Percentiles rank a stretch among this genome's conserved stretches.
These are phyloP conservation scores for Casuarina cunninghamiana DNA, from an alignment of 306 rosid species.

Conservation along the genomic window DNA sequence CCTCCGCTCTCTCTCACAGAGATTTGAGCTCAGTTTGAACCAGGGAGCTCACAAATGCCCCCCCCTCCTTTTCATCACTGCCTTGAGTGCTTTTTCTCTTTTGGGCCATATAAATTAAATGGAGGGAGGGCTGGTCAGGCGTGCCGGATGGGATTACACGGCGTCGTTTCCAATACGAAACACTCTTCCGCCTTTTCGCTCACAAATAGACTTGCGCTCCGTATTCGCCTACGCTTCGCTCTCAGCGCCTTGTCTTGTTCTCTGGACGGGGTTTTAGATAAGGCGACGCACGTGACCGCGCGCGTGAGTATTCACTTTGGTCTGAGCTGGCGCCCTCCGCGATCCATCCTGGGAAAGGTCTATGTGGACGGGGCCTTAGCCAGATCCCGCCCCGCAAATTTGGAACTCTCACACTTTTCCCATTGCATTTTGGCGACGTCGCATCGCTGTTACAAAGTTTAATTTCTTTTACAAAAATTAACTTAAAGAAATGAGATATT, in stretches of 20 bases:
- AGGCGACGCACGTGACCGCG: slow-evolving; percentile 38
- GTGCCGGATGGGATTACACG: slow-evolving; percentile 18
- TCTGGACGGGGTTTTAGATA: slow-evolving; percentile 16
- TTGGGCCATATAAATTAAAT: slow-evolving; percentile 24
- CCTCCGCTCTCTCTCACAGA: not conserved
- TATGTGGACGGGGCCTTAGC: too few relatives aligned
- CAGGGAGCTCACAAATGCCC: slow-evolving; percentile 3
- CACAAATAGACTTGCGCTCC: slow-evolving; percentile 59
- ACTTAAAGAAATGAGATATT: too few relatives aligned
- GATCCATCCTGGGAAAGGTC: too few relatives aligned
- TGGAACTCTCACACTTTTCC: too few relatives aligned
- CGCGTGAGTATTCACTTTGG: slow-evolving; percentile 13
- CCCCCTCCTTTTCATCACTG: slow-evolving; percentile 14
- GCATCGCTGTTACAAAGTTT: too few relatives aligned
- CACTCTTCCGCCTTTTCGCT: slow-evolving; percentile 35
- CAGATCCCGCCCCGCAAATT: too few relatives aligned
- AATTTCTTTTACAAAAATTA: too few relatives aligned
- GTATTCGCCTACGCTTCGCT: slow-evolving; percentile 53
- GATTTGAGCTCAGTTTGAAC: slow-evolving; percentile 39
- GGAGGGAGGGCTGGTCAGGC: slow-evolving; percentile 47
- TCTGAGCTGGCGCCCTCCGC: not conserved
- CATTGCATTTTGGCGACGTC: too few relatives aligned
- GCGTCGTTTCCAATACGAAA: slow-evolving; percentile 39
- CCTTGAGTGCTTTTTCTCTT: not conserved
- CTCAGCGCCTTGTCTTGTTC: slow-evolving; percentile 29